These are phyloP conservation scores for Cymodocea nodosa DNA, from an alignment of 116 monocot genomes.

Conservation along the genomic window DNA sequence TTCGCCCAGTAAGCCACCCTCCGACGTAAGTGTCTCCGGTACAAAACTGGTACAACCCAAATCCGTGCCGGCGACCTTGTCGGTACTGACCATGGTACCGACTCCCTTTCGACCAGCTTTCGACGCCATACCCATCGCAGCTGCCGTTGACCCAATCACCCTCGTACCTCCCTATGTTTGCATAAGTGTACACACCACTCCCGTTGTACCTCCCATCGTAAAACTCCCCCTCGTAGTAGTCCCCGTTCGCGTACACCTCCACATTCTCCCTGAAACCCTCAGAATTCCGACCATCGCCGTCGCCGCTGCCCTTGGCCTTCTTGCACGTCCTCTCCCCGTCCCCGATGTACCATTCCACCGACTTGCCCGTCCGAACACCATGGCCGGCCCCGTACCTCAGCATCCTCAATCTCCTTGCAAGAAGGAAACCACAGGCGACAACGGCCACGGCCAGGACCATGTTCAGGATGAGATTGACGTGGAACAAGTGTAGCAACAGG, in stretches of 20 bases:
- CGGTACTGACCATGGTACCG: slow-evolving; percentile 71
- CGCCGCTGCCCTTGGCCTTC: not conserved
- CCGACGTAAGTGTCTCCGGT: slow-evolving; percentile 83
- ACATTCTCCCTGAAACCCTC: slow-evolving; percentile 30
- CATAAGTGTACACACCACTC: slow-evolving; percentile 54
- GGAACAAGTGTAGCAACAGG: slow-evolving; percentile 2
- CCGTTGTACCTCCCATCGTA: slow-evolving; percentile 35
- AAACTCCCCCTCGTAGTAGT: slow-evolving; percentile 64
- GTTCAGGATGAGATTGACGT: slow-evolving; percentile 13
- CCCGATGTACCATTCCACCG: slow-evolving; percentile 73
- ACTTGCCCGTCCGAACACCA: not conserved
- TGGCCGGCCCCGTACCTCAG: slow-evolving; percentile 4
- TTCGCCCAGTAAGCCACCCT: slow-evolving; percentile 81
- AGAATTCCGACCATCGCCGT: not conserved
- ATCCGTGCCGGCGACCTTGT: slow-evolving; percentile 72
- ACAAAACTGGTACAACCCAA: slow-evolving; percentile 79
- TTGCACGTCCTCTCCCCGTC: slow-evolving; percentile 13
- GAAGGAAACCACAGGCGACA: slow-evolving; percentile 13
- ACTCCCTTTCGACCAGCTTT: slow-evolving; percentile 89
- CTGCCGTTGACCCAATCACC: slow-evolving; percentile 90
- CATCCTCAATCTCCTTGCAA: slow-evolving; percentile 10
- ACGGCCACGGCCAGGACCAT: slow-evolving; percentile 27
- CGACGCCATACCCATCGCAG: slow-evolving; percentile 82
- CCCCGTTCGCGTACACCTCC: slow-evolving; percentile 54
- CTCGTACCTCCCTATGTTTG: slow-evolving; percentile 56